Evolutionary conservation across 805 yeast species (phyloP).

Genomic region (Candida montana): DNA sequence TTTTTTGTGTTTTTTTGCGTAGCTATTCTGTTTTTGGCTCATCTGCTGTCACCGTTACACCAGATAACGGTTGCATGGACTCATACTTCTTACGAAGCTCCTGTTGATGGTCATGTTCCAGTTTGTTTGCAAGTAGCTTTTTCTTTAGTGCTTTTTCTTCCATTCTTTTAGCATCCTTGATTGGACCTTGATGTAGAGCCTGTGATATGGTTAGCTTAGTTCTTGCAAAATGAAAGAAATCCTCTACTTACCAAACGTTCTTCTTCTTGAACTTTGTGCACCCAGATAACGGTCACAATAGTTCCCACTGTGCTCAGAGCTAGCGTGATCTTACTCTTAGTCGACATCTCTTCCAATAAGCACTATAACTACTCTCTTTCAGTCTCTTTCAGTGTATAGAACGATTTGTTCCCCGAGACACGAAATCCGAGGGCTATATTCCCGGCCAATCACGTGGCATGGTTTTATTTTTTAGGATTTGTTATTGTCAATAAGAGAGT

Average conservation of each 20-base stretch:
- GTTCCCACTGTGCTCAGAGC: constrained; percentile 52
- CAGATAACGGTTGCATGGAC: constrained; percentile 58
- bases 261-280: constrained; percentile 60
- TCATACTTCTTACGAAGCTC: constrained; percentile 53
- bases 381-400: too few relatives aligned
- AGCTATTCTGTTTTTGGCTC: neutral
- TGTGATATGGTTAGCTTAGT: constrained; percentile 16
- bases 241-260: constrained; percentile 55
- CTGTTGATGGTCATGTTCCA: constrained; percentile 63
- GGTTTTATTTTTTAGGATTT: constrained; percentile 1
- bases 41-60: constrained; percentile 38
- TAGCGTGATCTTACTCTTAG: constrained; percentile 72
- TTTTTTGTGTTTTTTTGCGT: too few relatives aligned
- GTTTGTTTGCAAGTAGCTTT: constrained; percentile 40
- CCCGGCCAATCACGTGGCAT: constrained; percentile 4
- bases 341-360: constrained; percentile 49
- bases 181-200: constrained; percentile 77
- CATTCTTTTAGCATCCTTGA: constrained; percentile 63
- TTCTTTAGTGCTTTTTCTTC: constrained; percentile 30
- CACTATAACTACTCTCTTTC: too few relatives aligned
- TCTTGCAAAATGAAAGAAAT: neutral
- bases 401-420: too few relatives aligned
- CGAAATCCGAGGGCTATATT: neutral
- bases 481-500: neutral
- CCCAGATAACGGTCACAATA: constrained; percentile 57